Evolutionary conservation across 306 rosid genomes (phyloP), one percentile per base, ranked within the genome.

Genomic region (Lathyrus oleraceus): DNA sequence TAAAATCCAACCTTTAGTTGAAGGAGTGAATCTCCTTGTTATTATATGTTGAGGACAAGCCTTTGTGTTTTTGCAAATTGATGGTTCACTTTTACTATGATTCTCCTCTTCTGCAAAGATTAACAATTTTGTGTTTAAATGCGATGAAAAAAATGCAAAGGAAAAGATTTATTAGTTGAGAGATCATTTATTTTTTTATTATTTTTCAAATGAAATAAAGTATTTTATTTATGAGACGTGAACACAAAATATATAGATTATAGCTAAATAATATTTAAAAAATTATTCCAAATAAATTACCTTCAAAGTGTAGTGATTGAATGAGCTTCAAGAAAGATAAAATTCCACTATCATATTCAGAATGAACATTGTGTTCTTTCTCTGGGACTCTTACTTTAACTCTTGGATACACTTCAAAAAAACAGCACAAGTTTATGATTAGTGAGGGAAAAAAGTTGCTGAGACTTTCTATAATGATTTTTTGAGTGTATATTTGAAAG

Each of bases 341-440:
- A 35, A 61, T 45, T 69, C 65, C 85, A 38, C 57, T 58, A 48
- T 71, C 64, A 67, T 42, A 67, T 77, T 65, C 60, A 0, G 71
- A 68, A 57, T 65, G 71, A 64, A 58, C 27, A 47, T 48, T 8
- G 21, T 79, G 85, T 43, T 85, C 83, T 72, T 72, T 71, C 8
- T 81, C 81, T 47, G 75, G 10, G 6, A 43, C 51, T 49, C 73
- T 88, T 72, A 84, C 90, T 71, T 71, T 85, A 72, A 73, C 79
- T 49, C 65, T 79, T 6, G 88, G 85, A 79, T 83, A 69, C 88
- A 88, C 91, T 86, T 75, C 48, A 69, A 47, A 60, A 60, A 76
- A 25, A 38, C 51, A 70, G 8, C 52, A 25, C 23, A 54, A 62
- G 45, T 20, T 71, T 10, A 48, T 32, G n/a, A 57, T 59, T 52